Percentiles rank a stretch among this genome's conserved stretches.
These are phyloP conservation scores for Entomortierella chlamydospora DNA, from an alignment of 192 early-diverging fungal genomes.

Conservation along the genomic window DNA sequence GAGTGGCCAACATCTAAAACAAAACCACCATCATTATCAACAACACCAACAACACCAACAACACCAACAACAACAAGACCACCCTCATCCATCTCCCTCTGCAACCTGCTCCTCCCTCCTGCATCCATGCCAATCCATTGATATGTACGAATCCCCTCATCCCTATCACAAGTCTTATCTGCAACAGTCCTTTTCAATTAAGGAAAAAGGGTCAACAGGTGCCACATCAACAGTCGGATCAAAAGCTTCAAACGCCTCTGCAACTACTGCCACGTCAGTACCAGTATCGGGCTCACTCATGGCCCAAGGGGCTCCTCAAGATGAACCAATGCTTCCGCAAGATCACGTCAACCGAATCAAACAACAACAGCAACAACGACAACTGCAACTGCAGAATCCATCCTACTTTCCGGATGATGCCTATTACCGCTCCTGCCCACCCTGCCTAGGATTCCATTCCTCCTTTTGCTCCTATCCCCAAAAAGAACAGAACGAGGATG, in stretches of 20 bases:
- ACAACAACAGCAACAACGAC: neutral
- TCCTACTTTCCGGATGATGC: conserved; percentile 6
- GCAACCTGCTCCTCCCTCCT: neutral
- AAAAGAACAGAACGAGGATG: neutral
- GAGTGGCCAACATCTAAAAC: neutral
- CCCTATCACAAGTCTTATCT: conserved; percentile 22
- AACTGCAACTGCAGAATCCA: neutral
- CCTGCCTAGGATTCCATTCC: conserved; percentile 20
- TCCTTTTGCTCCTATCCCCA: conserved; percentile 1
- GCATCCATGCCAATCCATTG: conserved; percentile 9
- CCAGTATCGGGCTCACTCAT: neutral
- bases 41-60: conserved; percentile 8
- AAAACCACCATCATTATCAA: conserved; percentile 5
- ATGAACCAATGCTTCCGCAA: conserved; percentile 5
- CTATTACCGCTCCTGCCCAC: conserved; percentile 10
- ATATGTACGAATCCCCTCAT: conserved; percentile 4
- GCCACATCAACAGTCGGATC: neutral
- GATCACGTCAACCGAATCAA: conserved; percentile 1
- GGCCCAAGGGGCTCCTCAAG: neutral
- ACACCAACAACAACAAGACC: conserved; percentile 5
- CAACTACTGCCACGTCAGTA: neutral
- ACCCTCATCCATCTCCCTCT: neutral
- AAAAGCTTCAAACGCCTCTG: neutral
- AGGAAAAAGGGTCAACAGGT: conserved; percentile 23
- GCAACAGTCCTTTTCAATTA: conserved; percentile 12